phyloP scores from a whole-genome alignment of 2,329 filamentous ascomycete genomes.

The Fusarium pseudograminearum region DNA sequence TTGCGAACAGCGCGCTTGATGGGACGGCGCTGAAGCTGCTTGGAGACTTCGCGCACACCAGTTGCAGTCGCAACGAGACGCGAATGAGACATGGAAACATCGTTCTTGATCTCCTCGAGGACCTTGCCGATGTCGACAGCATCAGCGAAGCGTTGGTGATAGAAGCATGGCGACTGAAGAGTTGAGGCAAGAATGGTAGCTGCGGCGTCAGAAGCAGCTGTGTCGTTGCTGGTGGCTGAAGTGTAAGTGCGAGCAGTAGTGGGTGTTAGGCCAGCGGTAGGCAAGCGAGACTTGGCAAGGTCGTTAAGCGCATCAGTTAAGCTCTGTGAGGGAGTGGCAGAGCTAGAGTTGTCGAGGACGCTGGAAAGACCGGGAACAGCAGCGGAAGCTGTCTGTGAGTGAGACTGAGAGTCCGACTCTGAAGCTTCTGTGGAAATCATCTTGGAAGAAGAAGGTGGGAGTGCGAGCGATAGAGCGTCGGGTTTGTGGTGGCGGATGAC shows the following conservation, averaged over 20 bases:
- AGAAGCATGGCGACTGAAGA: conserved; percentile 94
- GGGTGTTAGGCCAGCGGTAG: conserved; percentile 42
- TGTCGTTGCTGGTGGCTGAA: conserved; percentile 24
- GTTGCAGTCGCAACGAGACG: conserved; percentile 95
- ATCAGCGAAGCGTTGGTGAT: conserved; percentile 96
- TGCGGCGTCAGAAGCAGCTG: conserved; percentile 27
- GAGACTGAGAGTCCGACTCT: conserved; percentile 51
- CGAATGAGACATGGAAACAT: conserved; percentile 93
- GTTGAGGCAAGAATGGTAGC: conserved; percentile 52
- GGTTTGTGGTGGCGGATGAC: conserved; percentile 70
- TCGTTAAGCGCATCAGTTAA: conserved; percentile 72
- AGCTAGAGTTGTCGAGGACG: conserved; percentile 40
- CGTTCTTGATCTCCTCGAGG: conserved; percentile 89
- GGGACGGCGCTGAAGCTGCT: conserved; percentile 91
- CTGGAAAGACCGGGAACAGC: conserved; percentile 16
- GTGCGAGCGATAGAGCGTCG: conserved; percentile 68
- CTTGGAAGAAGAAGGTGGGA: conserved; percentile 49
- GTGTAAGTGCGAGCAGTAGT: conserved; percentile 40
- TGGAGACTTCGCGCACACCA: conserved; percentile 93
- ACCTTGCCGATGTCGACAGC: conserved; percentile 95
- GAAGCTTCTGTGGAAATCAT: conserved; percentile 60
- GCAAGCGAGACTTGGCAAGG: conserved; percentile 59
- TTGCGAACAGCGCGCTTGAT: conserved; percentile 92
- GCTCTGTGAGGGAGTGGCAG: conserved; percentile 67
- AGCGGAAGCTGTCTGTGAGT: conserved; percentile 12